These are phyloP conservation scores for Mycena kentingensis DNA, from an alignment of 768 basidiomycete genomes.

Conservation along the genomic window DNA sequence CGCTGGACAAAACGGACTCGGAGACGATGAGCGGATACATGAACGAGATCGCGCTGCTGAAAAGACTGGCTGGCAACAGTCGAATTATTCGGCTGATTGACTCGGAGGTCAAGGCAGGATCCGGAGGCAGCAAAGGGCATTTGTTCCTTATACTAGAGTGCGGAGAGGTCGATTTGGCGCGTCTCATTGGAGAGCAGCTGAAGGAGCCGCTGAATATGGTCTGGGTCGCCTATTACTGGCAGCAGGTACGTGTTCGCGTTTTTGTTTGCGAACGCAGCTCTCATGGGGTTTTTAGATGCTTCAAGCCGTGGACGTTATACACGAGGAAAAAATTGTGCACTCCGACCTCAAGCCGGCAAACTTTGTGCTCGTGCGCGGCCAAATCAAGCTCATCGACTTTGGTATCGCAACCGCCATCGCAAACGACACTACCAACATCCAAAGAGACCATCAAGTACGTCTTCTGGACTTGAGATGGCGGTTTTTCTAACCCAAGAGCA, in stretches of 20 bases:
- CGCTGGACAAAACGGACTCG: constrained; percentile 83
- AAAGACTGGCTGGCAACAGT: constrained; percentile 91
- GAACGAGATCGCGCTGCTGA: constrained; percentile 93
- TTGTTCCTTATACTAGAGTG: constrained; percentile 94
- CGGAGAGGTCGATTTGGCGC: constrained; percentile 90
- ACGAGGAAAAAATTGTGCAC: constrained; percentile 98
- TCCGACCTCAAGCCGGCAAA: constrained; percentile 98
- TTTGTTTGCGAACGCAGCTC: background rate
- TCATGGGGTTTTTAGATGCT: constrained; percentile 71
- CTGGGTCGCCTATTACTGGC: constrained; percentile 95
- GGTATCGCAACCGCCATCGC: constrained; percentile 99
- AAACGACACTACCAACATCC: constrained; percentile 98
- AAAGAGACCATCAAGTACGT: constrained; percentile 87
- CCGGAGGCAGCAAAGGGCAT: constrained; percentile 70
- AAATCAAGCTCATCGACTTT: constrained; percentile 97
- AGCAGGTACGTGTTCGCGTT: constrained; percentile 64
- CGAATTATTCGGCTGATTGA: constrained; percentile 91
- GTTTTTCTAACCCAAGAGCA: constrained; percentile 31
- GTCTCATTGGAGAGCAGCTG: constrained; percentile 79
- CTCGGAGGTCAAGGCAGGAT: constrained; percentile 78
- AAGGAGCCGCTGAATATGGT: constrained; percentile 88
- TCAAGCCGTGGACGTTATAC: constrained; percentile 96
- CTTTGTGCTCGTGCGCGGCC: constrained; percentile 93
- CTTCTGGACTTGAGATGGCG: constrained; percentile 6
- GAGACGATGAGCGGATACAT: constrained; percentile 92